These are phyloP conservation scores for Curvularia lunata DNA, from an alignment of 2,329 filamentous ascomycete species.

Conservation along the genomic window DNA sequence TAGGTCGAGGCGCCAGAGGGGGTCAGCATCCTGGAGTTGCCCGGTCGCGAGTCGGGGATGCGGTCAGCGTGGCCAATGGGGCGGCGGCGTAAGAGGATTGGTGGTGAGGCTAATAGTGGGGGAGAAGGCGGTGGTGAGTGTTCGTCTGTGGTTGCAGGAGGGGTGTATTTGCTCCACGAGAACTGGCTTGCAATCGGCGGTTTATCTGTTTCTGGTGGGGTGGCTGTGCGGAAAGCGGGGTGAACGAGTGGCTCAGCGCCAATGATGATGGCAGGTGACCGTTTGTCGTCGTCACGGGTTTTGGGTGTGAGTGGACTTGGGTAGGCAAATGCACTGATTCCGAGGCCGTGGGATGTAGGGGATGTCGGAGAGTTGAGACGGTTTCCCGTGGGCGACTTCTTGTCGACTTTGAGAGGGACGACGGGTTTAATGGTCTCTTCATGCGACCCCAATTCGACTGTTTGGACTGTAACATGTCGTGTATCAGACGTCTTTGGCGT, in stretches of 20 bases:
- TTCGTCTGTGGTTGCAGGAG: constrained; percentile 47
- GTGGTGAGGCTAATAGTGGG: constrained; percentile 39
- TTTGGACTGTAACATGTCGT: constrained; percentile 36
- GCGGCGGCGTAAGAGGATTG: constrained; percentile 44
- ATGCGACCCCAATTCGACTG: constrained; percentile 33
- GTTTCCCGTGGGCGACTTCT: constrained; percentile 42
- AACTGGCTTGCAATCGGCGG: constrained; percentile 35
- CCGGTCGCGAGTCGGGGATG: constrained; percentile 14
- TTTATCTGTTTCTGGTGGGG: constrained; percentile 37
- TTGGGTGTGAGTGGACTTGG: constrained; percentile 41
- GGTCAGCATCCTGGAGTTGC: constrained; percentile 22
- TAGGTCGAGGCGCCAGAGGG: constrained; percentile 24
- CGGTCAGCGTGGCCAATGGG: constrained; percentile 36
- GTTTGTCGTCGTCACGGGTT: constrained; percentile 25
- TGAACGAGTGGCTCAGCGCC: constrained; percentile 24
- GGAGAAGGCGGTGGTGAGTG: constrained; percentile 53
- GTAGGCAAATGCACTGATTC: constrained; percentile 36
- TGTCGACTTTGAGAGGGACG: constrained; percentile 52
- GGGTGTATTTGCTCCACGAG: constrained; percentile 45
- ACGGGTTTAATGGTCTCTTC: constrained; percentile 52
- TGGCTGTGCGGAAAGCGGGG: constrained; percentile 27
- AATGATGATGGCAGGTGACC: constrained; percentile 18
- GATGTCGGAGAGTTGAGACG: constrained; percentile 43
- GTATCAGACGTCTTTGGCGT: constrained; percentile 38
- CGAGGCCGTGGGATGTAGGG: constrained; percentile 33